Evolutionary conservation across 306 rosid genomes (phyloP).

Genomic region (Cucurbita moschata): DNA sequence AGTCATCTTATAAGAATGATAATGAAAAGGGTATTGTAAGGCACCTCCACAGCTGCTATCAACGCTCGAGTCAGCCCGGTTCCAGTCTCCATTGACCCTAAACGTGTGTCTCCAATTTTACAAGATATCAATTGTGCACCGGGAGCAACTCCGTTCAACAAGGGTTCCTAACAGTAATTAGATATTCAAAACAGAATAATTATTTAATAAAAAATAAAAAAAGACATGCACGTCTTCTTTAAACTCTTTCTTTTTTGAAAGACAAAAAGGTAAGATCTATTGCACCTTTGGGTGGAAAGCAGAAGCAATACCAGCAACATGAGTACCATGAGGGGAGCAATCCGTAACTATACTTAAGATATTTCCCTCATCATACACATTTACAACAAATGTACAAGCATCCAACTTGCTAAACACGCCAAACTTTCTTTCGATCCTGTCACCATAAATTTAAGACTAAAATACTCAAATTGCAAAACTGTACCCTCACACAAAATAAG

Average conservation of each 20-base stretch:
- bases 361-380: constrained; percentile 77
- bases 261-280: constrained; percentile 5
- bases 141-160: constrained; percentile 98
- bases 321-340: constrained; percentile 89
- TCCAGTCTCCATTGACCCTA: constrained; percentile 97
- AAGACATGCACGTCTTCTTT: neutral
- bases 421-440: constrained; percentile 66
- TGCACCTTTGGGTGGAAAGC: constrained; percentile 92
- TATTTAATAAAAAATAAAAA: neutral
- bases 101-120: constrained; percentile 91
- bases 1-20: constrained; percentile 1
- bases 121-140: constrained; percentile 95
- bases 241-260: neutral
- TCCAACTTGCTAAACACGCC: constrained; percentile 91
- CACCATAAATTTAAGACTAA: neutral
- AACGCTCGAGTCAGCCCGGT: constrained; percentile 89
- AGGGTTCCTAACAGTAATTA: constrained; percentile 52
- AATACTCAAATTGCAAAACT: neutral
- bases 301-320: constrained; percentile 88
- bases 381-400: constrained; percentile 79
- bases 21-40: constrained; percentile 5
- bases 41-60: constrained; percentile 94
- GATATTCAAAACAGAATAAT: constrained; percentile 16
- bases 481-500: neutral
- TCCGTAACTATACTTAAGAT: constrained; percentile 82